phyloP scores from a whole-genome alignment of 2,329 filamentous ascomycete species.

The Phyllosticta citribraziliensis region DNA sequence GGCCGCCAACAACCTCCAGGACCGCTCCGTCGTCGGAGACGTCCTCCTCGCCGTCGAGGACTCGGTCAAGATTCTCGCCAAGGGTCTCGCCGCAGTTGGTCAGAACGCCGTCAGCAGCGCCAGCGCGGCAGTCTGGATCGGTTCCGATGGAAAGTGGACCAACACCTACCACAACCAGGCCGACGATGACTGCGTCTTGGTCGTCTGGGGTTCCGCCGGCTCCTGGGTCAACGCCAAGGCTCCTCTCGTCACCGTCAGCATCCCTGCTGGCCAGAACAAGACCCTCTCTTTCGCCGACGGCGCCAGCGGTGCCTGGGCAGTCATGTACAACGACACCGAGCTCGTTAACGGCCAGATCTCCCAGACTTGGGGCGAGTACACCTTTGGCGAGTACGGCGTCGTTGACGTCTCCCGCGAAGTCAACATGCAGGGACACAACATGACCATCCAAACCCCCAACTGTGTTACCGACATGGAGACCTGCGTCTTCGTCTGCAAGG shows the following conservation, averaged over 20 bases:
- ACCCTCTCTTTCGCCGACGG: conserved; percentile 30
- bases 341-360: conserved; percentile 30
- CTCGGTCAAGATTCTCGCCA: conserved; percentile 16
- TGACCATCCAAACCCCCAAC: conserved; percentile 29
- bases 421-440: conserved; percentile 34
- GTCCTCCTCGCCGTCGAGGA: conserved; percentile 13
- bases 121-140: conserved; percentile 25
- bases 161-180: conserved; percentile 28
- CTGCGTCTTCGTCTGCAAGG: conserved; percentile 36
- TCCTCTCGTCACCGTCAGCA: conserved; percentile 30
- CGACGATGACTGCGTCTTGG: conserved; percentile 22
- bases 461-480: conserved; percentile 33
- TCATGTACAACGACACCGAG: conserved; percentile 25
- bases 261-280: conserved; percentile 27
- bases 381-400: conserved; percentile 28
- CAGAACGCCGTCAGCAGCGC: conserved; percentile 17
- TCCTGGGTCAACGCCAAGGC: conserved; percentile 27
- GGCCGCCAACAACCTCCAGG: background rate
- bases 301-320: conserved; percentile 32
- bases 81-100: conserved; percentile 20
- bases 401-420: conserved; percentile 36
- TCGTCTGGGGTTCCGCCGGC: conserved; percentile 27
- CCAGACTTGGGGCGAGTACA: conserved; percentile 39
- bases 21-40: conserved; percentile 3
- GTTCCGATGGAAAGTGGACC: conserved; percentile 24